phyloP scores from a whole-genome alignment of 441 rosid species.

The Arabidopsis lyrata region DNA sequence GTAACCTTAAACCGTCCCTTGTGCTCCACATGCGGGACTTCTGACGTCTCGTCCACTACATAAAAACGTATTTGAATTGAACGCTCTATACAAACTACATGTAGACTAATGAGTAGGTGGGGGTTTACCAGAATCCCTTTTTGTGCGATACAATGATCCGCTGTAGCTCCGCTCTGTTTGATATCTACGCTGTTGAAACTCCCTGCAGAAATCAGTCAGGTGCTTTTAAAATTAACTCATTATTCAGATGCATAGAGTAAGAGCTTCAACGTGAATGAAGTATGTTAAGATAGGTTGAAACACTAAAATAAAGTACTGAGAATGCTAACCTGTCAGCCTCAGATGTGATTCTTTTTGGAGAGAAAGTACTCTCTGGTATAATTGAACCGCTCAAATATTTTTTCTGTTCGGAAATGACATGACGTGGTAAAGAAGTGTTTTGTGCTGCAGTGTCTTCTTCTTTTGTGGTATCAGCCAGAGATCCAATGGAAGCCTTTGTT shows the following conservation, averaged over 20 bases:
- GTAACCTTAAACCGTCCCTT: constrained; percentile 96
- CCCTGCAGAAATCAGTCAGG: constrained; percentile 57
- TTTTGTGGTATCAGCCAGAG: constrained; percentile 50
- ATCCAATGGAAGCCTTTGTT: constrained; percentile 50
- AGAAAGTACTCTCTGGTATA: constrained; percentile 61
- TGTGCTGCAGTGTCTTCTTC: constrained; percentile 57
- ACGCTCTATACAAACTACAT: constrained; percentile 14
- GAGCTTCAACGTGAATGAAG: constrained; percentile 25
- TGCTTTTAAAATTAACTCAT: constrained; percentile 17
- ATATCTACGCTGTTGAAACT: constrained; percentile 64
- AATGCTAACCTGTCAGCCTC: constrained; percentile 77
- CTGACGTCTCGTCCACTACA: constrained; percentile 75
- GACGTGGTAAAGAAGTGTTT: constrained; percentile 56
- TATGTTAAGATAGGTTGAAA: constrained; percentile 24
- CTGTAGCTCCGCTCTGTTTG: constrained; percentile 80
- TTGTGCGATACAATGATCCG: constrained; percentile 74
- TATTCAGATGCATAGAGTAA: constrained; percentile 30
- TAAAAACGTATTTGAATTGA: background rate
- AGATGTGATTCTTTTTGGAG: constrained; percentile 59
- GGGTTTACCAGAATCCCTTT: constrained; percentile 69
- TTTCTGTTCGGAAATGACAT: constrained; percentile 57
- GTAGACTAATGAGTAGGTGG: constrained; percentile 50
- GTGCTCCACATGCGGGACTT: constrained; percentile 79
- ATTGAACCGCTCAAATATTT: constrained; percentile 72
- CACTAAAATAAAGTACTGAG: constrained; percentile 19